Base-by-base conservation (phyloP, 331 rosid genomes). In the Malus hybrid region DNA sequence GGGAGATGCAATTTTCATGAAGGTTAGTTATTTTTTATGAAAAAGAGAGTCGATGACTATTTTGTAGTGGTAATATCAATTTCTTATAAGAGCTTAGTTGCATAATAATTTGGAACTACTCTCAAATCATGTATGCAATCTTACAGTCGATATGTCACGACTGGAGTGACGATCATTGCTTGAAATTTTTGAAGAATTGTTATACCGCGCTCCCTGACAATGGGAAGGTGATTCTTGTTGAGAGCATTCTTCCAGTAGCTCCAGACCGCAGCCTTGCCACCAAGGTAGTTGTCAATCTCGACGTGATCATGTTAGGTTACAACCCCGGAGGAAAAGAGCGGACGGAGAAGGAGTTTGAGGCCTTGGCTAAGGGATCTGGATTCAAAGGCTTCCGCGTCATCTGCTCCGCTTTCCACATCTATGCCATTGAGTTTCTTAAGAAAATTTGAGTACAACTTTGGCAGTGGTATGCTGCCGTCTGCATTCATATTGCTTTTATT, bases 311-410 rank as follows among this genome's bases (percentile, higher is more conserved):
- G 99, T 77, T 92, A 84, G 97, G 92, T 78, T 89, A 92, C 24
- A 92, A 87, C 73, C 96, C 96, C 0, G 97, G 97, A 13, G 97
- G 99, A 5, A 94, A 92, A 82, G 97, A 94, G 80, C 89, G 99
- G 74, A 94, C 99, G n/a, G 84, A 86, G 82, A 70, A 86, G 48
- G 99, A 94, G 82, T 94, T 92, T 53, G 84, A 88, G 82, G 92
- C 85, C 39, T 77, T 94, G 78, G 96, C 97, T 3, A 90, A 81
- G 66, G 92, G 86, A 2, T 86, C 97, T 14, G 99, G 97, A 18
- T 95, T 92, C 81, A 76, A 85, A 76, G 97, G 86, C 19, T 85
- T 95, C 83, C 75, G 50, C 39, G 90, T 95, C 2, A 13, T 3
- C 5, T 81, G 90, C 18, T 24, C 18, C 71, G 97, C 96, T 73